A percentile compares a stretch with the other conserved stretches of the same genome.
These are phyloP conservation scores for Plectosphaerella plurivora DNA, from an alignment of 2,329 filamentous ascomycete species.

Conservation along the genomic window DNA sequence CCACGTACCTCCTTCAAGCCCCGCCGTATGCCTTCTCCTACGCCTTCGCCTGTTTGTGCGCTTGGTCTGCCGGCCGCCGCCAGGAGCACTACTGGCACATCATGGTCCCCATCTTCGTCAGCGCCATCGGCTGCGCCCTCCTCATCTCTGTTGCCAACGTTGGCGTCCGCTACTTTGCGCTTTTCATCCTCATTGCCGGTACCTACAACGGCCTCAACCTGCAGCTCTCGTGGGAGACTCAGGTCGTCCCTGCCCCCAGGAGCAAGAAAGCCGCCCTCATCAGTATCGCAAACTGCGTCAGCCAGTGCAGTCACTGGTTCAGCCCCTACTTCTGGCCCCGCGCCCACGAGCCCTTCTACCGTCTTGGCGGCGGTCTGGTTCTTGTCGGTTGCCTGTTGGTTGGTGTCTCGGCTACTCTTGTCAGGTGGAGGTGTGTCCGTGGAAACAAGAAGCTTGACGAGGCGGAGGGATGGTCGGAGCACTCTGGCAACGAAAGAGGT, in stretches of 20 bases:
- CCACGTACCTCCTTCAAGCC: constrained; percentile 32
- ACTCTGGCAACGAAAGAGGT: constrained; percentile 14
- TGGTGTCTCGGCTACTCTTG: constrained; percentile 11
- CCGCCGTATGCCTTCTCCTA: constrained; percentile 35
- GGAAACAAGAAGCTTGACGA: constrained; percentile 20
- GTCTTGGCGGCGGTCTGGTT: constrained; percentile 17
- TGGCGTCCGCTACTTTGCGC: constrained; percentile 34
- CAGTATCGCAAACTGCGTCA: constrained; percentile 33
- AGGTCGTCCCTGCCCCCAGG: constrained; percentile 29
- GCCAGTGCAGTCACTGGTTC: constrained; percentile 31
- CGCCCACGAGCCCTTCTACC: constrained; percentile 19
- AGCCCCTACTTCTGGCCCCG: constrained; percentile 29
- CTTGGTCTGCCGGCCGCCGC: constrained; percentile 27
- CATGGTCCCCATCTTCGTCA: constrained; percentile 27
- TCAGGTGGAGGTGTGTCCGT: constrained; percentile 13
- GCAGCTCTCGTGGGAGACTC: constrained; percentile 33
- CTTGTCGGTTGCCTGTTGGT: constrained; percentile 13
- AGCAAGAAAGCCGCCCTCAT: constrained; percentile 33
- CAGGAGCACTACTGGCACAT: constrained; percentile 34
- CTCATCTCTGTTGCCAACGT: constrained; percentile 31
- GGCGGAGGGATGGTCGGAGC: constrained; percentile 16
- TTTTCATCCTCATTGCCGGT: constrained; percentile 32
- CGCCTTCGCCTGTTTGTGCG: constrained; percentile 25
- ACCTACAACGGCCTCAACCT: constrained; percentile 33
- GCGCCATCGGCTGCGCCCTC: constrained; percentile 32